Evolutionary conservation across 2,329 filamentous ascomycete genomes (phyloP).

Genomic region (Davidsoniella virescens): DNA sequence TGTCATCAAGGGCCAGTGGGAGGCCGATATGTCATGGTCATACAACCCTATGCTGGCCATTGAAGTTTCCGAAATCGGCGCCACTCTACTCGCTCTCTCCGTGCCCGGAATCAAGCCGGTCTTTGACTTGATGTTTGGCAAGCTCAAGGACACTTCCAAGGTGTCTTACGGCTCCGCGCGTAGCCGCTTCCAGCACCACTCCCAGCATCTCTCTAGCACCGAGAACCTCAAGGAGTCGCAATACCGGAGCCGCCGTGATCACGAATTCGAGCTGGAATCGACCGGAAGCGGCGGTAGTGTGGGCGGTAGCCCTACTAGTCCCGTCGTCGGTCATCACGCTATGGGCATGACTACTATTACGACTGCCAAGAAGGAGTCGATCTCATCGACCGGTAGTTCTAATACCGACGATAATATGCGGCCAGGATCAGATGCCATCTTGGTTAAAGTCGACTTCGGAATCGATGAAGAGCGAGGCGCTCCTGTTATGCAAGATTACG

Average conservation of each 20-base stretch:
- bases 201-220: slow-evolving; percentile 17
- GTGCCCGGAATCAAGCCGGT: slow-evolving; percentile 33
- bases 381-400: slow-evolving; percentile 15
- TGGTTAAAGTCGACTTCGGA: slow-evolving; percentile 24
- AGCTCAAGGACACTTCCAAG: slow-evolving; percentile 16
- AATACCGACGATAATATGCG: slow-evolving; percentile 1
- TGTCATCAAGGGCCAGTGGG: slow-evolving; percentile 31
- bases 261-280: slow-evolving; percentile 10
- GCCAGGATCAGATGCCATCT: slow-evolving; percentile 18
- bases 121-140: slow-evolving; percentile 21
- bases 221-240: slow-evolving; percentile 13
- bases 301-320: background rate
- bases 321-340: background rate
- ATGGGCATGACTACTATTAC: slow-evolving; percentile 4
- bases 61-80: slow-evolving; percentile 33
- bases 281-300: slow-evolving; percentile 8
- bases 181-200: slow-evolving; percentile 19
- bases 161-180: slow-evolving; percentile 17
- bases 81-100: slow-evolving; percentile 33
- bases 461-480: slow-evolving; percentile 17
- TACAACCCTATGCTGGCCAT: slow-evolving; percentile 34
- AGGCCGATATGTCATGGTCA: slow-evolving; percentile 31
- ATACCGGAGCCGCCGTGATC: slow-evolving; percentile 5
- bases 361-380: slow-evolving; percentile 15
- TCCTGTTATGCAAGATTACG: slow-evolving; percentile 8